phyloP scores from a whole-genome alignment of 176 grass and related monocot genomes.

The Elaeis guineensis region DNA sequence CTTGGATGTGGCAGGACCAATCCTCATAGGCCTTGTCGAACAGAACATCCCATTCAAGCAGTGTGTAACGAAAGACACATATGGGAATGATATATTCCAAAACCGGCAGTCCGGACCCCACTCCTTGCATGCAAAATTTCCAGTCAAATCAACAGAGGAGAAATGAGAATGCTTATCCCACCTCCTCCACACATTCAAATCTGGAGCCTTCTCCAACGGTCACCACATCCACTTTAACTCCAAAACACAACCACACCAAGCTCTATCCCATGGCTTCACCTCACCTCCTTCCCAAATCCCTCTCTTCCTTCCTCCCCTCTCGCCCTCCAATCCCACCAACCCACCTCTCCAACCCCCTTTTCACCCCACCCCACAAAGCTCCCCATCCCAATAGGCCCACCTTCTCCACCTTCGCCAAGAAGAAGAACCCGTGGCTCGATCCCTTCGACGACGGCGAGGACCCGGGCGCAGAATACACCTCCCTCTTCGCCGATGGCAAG shows the following conservation, averaged over 20 bases:
- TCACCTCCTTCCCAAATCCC: constrained; percentile 18
- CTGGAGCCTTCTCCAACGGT: not conserved
- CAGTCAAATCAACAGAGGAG: not conserved
- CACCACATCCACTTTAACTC: not conserved
- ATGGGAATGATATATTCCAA: too few species aligned
- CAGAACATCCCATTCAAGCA: constrained; percentile 73
- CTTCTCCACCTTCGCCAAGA: constrained; percentile 24
- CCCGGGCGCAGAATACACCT: constrained; percentile 54
- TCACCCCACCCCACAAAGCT: constrained; percentile 3
- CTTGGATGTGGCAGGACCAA: constrained; percentile 80
- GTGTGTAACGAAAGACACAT: too few species aligned
- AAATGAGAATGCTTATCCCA: not conserved
- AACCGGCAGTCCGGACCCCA: too few species aligned
- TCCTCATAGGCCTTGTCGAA: constrained; percentile 82
- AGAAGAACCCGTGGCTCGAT: constrained; percentile 92
- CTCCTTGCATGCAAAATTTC: not conserved
- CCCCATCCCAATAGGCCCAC: not conserved
- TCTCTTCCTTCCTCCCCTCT: constrained; percentile 30
- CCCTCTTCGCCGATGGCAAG: constrained; percentile 62
- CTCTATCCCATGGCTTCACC: constrained; percentile 21
- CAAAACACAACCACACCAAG: constrained; percentile 3
- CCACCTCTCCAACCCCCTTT: constrained; percentile 8
- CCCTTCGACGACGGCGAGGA: constrained; percentile 76
- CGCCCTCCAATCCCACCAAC: constrained; percentile 14
- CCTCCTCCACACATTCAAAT: constrained; percentile 36